phyloP scores from a whole-genome alignment of 176 grass and related monocot genomes.

The Eragrostis nindensis region DNA sequence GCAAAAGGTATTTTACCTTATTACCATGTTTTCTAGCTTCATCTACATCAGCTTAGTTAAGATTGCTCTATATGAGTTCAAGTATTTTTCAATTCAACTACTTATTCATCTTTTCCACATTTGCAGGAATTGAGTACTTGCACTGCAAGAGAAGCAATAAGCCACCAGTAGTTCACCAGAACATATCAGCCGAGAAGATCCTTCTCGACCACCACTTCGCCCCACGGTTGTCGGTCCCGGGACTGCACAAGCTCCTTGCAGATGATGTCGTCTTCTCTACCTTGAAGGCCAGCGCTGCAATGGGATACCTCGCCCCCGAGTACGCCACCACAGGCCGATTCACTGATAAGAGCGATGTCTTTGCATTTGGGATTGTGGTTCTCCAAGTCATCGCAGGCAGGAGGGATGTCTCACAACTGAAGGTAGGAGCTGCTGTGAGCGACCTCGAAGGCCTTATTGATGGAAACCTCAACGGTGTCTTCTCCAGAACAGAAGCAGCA shows the following conservation, averaged over 20 bases:
- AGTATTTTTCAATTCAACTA: neutral
- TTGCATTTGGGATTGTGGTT: conserved; percentile 73
- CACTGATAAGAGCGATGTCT: conserved; percentile 96
- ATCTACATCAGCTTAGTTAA: neutral
- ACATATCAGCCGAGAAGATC: conserved; percentile 87
- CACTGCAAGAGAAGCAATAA: conserved; percentile 73
- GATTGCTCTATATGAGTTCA: neutral
- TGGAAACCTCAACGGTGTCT: conserved; percentile 46
- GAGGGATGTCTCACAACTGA: conserved; percentile 60
- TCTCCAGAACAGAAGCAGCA: conserved; percentile 64
- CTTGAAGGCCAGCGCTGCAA: conserved; percentile 86
- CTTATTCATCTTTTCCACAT: neutral
- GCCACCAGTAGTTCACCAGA: conserved; percentile 83
- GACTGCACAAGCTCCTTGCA: conserved; percentile 86
- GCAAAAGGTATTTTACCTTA: conserved; percentile 59
- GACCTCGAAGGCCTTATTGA: conserved; percentile 66
- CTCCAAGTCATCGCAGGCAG: conserved; percentile 81
- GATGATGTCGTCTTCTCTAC: conserved; percentile 89
- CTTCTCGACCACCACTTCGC: conserved; percentile 76
- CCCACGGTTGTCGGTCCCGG: conserved; percentile 57
- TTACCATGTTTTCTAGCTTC: conserved; percentile 1
- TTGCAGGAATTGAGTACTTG: conserved; percentile 83
- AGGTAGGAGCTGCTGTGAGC: neutral
- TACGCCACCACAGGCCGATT: conserved; percentile 75
- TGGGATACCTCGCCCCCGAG: conserved; percentile 88